phyloP scores from a whole-genome alignment of 306 rosid genomes.

The Acacia melanoxylon region DNA sequence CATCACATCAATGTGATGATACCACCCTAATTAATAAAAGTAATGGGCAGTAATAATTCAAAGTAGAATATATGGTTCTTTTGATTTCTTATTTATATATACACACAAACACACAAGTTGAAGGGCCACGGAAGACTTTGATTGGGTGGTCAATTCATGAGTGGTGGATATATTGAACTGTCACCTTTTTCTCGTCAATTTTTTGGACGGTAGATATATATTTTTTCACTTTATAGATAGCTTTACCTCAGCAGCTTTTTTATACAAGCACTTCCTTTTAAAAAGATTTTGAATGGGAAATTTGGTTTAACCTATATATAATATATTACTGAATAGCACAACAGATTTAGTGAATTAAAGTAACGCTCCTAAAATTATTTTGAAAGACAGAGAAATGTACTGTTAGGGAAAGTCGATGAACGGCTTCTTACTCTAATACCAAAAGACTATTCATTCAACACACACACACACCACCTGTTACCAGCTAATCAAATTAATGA shows the following conservation, averaged over 20 bases:
- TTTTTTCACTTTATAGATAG: conserved; percentile 18
- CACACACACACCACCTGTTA: not conserved
- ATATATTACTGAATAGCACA: not conserved
- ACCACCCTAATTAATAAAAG: too few species aligned
- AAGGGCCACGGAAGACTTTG: conserved; percentile 5
- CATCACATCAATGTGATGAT: conserved; percentile 20
- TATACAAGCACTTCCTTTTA: conserved; percentile 26
- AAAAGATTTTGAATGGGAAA: not conserved
- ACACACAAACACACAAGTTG: not conserved
- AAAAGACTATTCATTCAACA: not conserved
- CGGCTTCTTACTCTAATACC: not conserved
- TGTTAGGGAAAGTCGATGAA: not conserved
- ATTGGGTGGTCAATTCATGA: conserved; percentile 26
- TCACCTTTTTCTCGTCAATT: conserved; percentile 23
- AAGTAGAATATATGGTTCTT: not conserved
- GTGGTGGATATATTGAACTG: conserved; percentile 24
- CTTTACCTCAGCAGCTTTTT: conserved; percentile 31
- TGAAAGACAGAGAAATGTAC: not conserved
- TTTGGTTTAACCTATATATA: not conserved
- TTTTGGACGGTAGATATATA: conserved; percentile 11
- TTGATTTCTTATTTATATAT: not conserved
- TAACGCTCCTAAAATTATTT: not conserved
- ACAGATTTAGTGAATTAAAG: not conserved
- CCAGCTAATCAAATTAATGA: not conserved
- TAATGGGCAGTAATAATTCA: too few species aligned